A percentile compares a stretch with the other conserved stretches of the same genome.
phyloP scores from a whole-genome alignment of 805 yeast species.

The Metschnikowia continentalis region DNA sequence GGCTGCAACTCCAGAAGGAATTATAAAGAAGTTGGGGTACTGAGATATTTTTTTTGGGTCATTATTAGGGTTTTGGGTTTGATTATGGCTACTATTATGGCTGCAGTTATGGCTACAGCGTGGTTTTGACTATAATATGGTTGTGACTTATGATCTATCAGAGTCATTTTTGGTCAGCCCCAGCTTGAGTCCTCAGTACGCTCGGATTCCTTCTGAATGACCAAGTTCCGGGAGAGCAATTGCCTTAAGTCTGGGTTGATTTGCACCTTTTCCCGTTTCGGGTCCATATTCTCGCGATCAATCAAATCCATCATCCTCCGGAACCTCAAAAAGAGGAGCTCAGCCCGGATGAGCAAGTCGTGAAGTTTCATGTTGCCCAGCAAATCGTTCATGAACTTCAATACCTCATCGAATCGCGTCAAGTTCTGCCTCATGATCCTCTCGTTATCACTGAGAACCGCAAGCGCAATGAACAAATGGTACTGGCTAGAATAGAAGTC shows the following conservation, averaged over 20 bases:
- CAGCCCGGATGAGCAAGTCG: conserved; percentile 79
- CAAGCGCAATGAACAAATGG: conserved; percentile 81
- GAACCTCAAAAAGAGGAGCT: conserved; percentile 75
- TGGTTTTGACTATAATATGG: no score
- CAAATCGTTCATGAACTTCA: conserved; percentile 88
- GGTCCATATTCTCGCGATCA: conserved; percentile 47
- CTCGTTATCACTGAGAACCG: conserved; percentile 84
- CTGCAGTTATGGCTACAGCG: no score
- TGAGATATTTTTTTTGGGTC: no score
- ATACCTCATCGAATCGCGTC: conserved; percentile 80
- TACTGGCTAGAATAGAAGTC: conserved; percentile 83
- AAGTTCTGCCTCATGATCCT: conserved; percentile 71
- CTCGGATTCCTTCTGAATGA: conserved; percentile 59
- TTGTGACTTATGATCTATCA: no score
- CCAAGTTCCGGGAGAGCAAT: conserved; percentile 55
- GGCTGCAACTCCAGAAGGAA: neutral
- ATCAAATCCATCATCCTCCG: conserved; percentile 74
- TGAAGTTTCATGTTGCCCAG: conserved; percentile 71
- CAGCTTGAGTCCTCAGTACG: conserved; percentile 45
- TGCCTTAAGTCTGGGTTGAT: conserved; percentile 53
- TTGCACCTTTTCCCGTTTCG: conserved; percentile 21
- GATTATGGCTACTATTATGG: no score
- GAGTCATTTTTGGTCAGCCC: conserved; percentile 22
- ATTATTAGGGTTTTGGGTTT: no score
- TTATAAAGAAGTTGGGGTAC: no score